phyloP scores from a whole-genome alignment of 2,329 filamentous ascomycete species.

The Curvularia hawaiiensis region DNA sequence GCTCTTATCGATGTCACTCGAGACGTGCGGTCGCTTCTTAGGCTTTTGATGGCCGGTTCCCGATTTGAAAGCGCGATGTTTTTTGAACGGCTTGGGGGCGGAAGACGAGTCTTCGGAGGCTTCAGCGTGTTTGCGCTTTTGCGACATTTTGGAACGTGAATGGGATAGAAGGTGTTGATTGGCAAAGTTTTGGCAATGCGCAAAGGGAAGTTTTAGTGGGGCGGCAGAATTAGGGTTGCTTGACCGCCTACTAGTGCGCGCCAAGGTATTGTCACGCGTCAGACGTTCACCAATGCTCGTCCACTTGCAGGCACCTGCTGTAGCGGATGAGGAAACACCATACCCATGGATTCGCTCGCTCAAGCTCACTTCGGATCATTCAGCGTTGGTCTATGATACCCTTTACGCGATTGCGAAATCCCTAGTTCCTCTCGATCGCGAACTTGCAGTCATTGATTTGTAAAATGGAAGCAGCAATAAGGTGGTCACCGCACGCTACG shows the following conservation, averaged over 20 bases:
- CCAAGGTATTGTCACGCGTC: constrained; percentile 30
- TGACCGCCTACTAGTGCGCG: constrained; percentile 24
- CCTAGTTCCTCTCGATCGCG: constrained; percentile 3
- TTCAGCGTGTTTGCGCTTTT: constrained; percentile 44
- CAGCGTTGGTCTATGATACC: not conserved
- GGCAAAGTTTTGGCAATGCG: constrained; percentile 10
- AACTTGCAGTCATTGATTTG: constrained; percentile 11
- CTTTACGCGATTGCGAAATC: not conserved
- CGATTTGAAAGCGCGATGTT: constrained; percentile 30
- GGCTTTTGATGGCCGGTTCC: constrained; percentile 19
- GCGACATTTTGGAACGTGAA: constrained; percentile 35
- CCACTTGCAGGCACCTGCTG: not conserved
- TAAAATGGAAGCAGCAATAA: constrained; percentile 65
- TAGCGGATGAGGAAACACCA: not conserved
- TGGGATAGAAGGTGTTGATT: constrained; percentile 1
- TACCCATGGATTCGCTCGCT: not conserved
- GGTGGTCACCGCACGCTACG: constrained; percentile 66
- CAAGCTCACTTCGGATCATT: not conserved
- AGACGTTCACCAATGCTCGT: constrained; percentile 19
- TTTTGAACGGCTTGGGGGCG: constrained; percentile 27
- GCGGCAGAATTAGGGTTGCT: constrained; percentile 29
- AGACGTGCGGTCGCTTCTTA: constrained; percentile 29
- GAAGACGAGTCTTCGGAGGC: constrained; percentile 20
- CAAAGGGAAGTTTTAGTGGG: constrained; percentile 40
- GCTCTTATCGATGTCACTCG: constrained; percentile 31